Evolutionary conservation across 208 protist species (phyloP).

Genomic region (Acanthamoeba triangularis): DNA sequence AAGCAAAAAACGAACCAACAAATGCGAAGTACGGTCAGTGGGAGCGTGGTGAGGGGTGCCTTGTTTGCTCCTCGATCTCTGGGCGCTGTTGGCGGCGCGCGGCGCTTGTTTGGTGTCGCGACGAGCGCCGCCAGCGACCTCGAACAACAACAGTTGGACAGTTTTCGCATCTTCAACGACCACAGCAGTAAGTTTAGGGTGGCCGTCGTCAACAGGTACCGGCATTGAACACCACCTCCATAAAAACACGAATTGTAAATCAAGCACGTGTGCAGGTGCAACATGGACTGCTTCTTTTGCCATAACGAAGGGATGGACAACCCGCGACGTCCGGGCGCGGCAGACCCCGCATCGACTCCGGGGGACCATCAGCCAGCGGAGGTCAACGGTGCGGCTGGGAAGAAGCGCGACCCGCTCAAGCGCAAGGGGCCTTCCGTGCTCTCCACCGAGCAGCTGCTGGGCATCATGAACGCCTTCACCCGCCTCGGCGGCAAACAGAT

Average conservation of each 20-base stretch:
- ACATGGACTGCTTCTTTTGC: conserved; percentile 73
- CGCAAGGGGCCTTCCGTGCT: background rate
- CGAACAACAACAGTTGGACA: background rate
- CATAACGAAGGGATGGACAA: conserved; percentile 73
- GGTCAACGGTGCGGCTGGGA: background rate
- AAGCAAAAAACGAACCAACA: too few species aligned
- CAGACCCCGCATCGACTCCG: background rate
- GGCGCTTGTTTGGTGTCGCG: too few species aligned
- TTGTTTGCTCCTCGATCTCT: too few species aligned
- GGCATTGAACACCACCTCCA: too few species aligned
- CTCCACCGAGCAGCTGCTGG: background rate
- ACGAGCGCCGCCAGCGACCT: too few species aligned
- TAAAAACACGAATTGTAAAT: too few species aligned
- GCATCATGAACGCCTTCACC: conserved; percentile 48
- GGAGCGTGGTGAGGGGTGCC: too few species aligned
- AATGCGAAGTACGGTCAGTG: too few species aligned
- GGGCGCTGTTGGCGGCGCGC: too few species aligned
- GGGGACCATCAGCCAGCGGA: too few species aligned
- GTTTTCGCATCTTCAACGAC: background rate
- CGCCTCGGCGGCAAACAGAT: conserved; percentile 55
- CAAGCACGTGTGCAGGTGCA: conserved; percentile 28
- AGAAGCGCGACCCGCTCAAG: conserved; percentile 31
- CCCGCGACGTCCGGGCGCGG: background rate
- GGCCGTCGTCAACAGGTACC: background rate
- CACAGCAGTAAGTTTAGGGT: background rate